Base-by-base conservation (phyloP, 768 basidiomycete species). In the Lactarius psammicola region DNA sequence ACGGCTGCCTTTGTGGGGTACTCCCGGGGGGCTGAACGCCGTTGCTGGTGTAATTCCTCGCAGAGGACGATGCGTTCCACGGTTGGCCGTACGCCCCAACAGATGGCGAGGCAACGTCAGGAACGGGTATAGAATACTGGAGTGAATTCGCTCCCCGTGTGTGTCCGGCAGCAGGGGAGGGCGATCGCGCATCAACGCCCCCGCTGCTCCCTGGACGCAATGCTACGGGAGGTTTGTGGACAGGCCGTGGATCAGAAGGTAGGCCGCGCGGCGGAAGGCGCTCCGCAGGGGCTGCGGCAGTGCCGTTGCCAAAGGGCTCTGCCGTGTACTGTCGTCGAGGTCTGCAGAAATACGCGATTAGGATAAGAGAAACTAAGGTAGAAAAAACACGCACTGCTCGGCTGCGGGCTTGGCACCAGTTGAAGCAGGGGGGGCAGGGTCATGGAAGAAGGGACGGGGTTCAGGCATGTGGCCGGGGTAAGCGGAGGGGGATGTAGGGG, bases 391-490 rank as follows among this genome's bases (percentile, higher is more conserved):
- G 66, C 56, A 69, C 68, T 33, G 66, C 18, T 69, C 68, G 31
- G 54, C 23, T 44, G 20, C 20, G 17, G 65, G 55, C 65, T 44
- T 68, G 26, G 55, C n/a, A 33, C 8, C 44, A 4, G 56, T 26
- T 11, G 66, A 40, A 17, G 44, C 38, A 20, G 68, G 42, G 8
- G 40, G 17, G n/a, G 38, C 3, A 13, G 63, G 26, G 5, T 69
- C 66, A 1, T 53, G 61, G 15, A 36, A 55, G 64, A 58, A 69
- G 2, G 67, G 44, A 5, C 30, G 65, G 10, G 69, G 57, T 10
- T 70, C 69, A 11, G 69, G 69, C 69, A 70, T 70, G 44, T 55
- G 60, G 9, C 60, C 28, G 4, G 69, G 64, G n/a, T 67, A 69
- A 23, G 51, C 33, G 6, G 68, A 58, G 28, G 69, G 44, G 11